These are phyloP conservation scores for Xylariaceae sp. DNA, from an alignment of 2,329 filamentous ascomycete species.

Conservation along the genomic window DNA sequence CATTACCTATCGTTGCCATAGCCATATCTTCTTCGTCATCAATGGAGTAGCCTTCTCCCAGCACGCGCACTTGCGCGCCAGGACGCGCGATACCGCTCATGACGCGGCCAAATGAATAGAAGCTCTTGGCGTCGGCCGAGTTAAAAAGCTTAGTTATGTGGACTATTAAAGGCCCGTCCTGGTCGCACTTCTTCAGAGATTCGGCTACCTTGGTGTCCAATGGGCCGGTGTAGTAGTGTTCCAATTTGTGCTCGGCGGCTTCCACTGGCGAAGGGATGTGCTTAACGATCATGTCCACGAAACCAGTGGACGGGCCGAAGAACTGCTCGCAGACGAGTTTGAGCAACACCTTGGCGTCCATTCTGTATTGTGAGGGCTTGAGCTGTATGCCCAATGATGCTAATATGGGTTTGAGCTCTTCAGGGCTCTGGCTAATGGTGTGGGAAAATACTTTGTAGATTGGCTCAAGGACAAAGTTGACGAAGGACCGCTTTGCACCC, in stretches of 20 bases:
- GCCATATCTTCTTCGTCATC: constrained; percentile 99
- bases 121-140: constrained; percentile 82
- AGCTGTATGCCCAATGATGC: constrained; percentile 74
- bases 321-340: constrained; percentile 92
- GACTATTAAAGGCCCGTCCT: constrained; percentile 86
- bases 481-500: constrained; percentile 76
- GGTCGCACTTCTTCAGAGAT: constrained; percentile 77
- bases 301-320: constrained; percentile 82
- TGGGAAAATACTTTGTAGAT: constrained; percentile 98
- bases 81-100: constrained; percentile 86
- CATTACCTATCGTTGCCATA: constrained; percentile 74
- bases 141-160: constrained; percentile 93
- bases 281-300: constrained; percentile 91
- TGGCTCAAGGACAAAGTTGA: constrained; percentile 91
- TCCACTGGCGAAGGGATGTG: constrained; percentile 85
- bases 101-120: constrained; percentile 85
- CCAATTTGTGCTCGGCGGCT: constrained; percentile 69
- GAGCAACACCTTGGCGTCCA: constrained; percentile 82
- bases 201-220: constrained; percentile 74
- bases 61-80: constrained; percentile 77
- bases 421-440: constrained; percentile 84
- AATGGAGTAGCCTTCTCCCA: constrained; percentile 91
- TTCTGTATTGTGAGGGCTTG: constrained; percentile 89
- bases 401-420: constrained; percentile 76
- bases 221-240: constrained; percentile 89